Percentiles rank a stretch among this genome's conserved stretches.
Conservation (phyloP, 495 filamentous ascomycete species). For the Trichodelitschia bisporula region DNA sequence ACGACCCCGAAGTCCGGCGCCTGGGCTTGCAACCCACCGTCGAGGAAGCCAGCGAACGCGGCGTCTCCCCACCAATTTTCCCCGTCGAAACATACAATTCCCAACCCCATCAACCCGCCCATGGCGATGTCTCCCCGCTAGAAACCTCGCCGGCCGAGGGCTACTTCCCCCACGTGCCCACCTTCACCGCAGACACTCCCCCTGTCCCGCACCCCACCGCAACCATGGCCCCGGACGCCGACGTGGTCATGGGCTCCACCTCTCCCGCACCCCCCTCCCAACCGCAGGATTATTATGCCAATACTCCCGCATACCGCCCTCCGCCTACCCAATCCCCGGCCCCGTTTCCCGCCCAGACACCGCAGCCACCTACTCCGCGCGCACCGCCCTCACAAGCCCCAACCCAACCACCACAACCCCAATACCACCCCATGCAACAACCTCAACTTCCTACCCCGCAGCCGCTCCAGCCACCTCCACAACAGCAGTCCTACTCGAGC, state of each 20-base stretch:
- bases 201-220: slow-evolving; percentile 6
- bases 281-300: slow-evolving; percentile 3
- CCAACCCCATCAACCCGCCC: slow-evolving; percentile 1
- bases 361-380: slow-evolving; percentile 3
- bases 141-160: slow-evolving; percentile 19
- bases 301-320: slow-evolving; percentile 4
- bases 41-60: no score
- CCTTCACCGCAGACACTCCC: slow-evolving; percentile 12
- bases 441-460: slow-evolving; percentile 7
- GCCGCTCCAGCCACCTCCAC: slow-evolving; percentile 3
- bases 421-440: slow-evolving; percentile 9
- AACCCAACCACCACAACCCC: slow-evolving; percentile 2
- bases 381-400: neutral
- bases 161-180: slow-evolving; percentile 27
- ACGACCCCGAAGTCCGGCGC: slow-evolving; percentile 3
- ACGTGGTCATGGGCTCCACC: slow-evolving; percentile 5
- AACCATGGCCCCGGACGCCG: slow-evolving; percentile 3
- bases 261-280: slow-evolving; percentile 4
- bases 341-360: slow-evolving; percentile 4
- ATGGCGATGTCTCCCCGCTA: slow-evolving; percentile 19
- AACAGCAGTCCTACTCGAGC: slow-evolving; percentile 1
- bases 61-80: no score
- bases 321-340: neutral
- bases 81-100: slow-evolving; percentile 2
- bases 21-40: slow-evolving; percentile 6